Percentiles rank a stretch among this genome's conserved stretches.
phyloP scores from a whole-genome alignment of 257 asterid genomes.

The Solanum etuberosum region DNA sequence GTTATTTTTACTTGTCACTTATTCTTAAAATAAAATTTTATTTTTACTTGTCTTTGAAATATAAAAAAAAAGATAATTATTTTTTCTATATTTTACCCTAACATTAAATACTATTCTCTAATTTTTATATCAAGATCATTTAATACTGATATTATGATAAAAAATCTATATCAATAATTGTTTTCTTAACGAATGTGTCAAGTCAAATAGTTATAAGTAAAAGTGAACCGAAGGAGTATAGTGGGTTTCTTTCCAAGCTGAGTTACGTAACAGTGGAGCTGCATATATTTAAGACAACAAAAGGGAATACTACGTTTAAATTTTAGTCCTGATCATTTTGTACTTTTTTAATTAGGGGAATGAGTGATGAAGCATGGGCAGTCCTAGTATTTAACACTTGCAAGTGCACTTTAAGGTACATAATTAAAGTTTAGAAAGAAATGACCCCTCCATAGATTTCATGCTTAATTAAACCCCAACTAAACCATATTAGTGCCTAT shows the following conservation, averaged over 20 bases:
- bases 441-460: background rate
- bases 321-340: background rate
- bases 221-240: too few species aligned
- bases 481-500: background rate
- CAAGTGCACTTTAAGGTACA: background rate
- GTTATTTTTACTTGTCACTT: too few species aligned
- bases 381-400: background rate
- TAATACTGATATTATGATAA: background rate
- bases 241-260: background rate
- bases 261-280: background rate
- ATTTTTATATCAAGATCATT: too few species aligned
- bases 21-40: too few species aligned
- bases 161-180: too few species aligned
- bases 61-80: too few species aligned
- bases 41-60: too few species aligned
- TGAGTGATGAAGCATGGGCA: background rate
- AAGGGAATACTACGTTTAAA: background rate
- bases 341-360: background rate
- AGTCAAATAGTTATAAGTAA: too few species aligned
- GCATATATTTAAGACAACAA: background rate
- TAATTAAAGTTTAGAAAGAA: background rate
- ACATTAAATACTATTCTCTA: too few species aligned
- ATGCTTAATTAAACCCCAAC: background rate
- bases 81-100: too few species aligned
- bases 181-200: too few species aligned